Percentiles rank a stretch among this genome's conserved stretches.
Evolutionary conservation across 345 rosid species (phyloP).

Genomic region (Citrus trifoliata): DNA sequence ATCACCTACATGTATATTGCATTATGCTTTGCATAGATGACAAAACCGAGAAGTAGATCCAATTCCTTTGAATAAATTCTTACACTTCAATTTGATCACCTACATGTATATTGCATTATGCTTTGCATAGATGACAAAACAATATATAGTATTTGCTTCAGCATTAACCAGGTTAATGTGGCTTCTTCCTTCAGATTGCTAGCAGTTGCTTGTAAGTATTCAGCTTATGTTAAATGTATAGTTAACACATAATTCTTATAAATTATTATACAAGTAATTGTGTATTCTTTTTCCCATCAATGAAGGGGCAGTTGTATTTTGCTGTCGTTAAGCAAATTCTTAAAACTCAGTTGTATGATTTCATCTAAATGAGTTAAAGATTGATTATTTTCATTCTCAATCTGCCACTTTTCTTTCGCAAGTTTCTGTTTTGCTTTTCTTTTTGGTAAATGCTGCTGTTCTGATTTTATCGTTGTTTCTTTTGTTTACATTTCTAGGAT

Average conservation of each 20-base stretch:
- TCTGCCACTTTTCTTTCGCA: not conserved
- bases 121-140: conserved; percentile 3
- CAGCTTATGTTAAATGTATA: conserved; percentile 13
- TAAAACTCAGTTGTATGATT: not conserved
- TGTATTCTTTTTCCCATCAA: not conserved
- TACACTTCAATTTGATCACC: not conserved
- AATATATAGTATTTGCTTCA: conserved; percentile 8
- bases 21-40: not conserved
- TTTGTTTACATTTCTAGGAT: not conserved
- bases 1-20: not conserved
- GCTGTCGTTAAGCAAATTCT: not conserved
- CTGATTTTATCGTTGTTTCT: not conserved
- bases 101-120: not conserved
- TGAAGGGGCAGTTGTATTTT: not conserved
- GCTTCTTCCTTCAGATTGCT: not conserved
- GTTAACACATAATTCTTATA: conserved; percentile 2
- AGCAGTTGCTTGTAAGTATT: conserved; percentile 2
- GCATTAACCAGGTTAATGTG: not conserved
- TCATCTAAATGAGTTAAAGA: not conserved
- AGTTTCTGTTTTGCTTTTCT: not conserved
- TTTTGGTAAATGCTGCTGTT: not conserved
- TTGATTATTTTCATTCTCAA: not conserved
- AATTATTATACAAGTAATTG: not conserved
- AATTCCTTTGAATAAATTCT: not conserved
- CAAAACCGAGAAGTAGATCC: conserved; percentile 10